phyloP scores from a whole-genome alignment of 345 rosid species.

The Arabis alpina region DNA sequence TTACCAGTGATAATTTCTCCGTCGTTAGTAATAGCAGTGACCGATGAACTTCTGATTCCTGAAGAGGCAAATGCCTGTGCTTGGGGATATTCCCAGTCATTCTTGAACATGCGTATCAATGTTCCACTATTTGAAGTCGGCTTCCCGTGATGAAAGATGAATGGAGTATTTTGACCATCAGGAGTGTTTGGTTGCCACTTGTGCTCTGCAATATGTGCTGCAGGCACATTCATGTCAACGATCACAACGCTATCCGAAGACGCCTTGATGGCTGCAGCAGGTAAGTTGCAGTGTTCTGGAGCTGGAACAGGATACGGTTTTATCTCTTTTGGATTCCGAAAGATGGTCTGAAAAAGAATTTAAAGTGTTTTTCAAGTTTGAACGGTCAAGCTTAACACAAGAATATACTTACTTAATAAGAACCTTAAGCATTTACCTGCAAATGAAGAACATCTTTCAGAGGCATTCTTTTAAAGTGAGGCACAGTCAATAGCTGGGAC shows the following conservation, averaged over 20 bases:
- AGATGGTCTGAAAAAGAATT: conserved; percentile 71
- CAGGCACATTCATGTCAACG: conserved; percentile 82
- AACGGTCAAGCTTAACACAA: background rate
- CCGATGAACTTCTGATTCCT: conserved; percentile 74
- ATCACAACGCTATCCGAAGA: conserved; percentile 74
- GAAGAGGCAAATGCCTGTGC: conserved; percentile 83
- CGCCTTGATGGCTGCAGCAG: conserved; percentile 87
- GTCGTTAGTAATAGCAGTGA: conserved; percentile 72
- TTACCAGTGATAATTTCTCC: conserved; percentile 86
- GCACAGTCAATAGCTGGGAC: conserved; percentile 78
- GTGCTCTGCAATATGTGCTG: conserved; percentile 84
- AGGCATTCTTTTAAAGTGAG: conserved; percentile 82
- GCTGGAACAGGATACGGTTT: conserved; percentile 70
- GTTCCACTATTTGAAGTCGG: conserved; percentile 66
- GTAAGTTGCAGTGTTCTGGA: conserved; percentile 93
- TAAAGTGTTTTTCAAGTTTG: background rate
- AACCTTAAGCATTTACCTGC: conserved; percentile 65
- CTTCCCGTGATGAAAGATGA: conserved; percentile 88
- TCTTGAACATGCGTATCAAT: conserved; percentile 85
- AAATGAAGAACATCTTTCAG: conserved; percentile 75
- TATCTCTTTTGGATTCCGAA: conserved; percentile 83
- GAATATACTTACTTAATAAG: conserved; percentile 31
- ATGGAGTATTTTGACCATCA: conserved; percentile 84
- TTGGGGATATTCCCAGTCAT: conserved; percentile 82
- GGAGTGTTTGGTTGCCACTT: conserved; percentile 96